Base-by-base conservation (phyloP, 345 rosid species). In the Reutealis trisperma region DNA sequence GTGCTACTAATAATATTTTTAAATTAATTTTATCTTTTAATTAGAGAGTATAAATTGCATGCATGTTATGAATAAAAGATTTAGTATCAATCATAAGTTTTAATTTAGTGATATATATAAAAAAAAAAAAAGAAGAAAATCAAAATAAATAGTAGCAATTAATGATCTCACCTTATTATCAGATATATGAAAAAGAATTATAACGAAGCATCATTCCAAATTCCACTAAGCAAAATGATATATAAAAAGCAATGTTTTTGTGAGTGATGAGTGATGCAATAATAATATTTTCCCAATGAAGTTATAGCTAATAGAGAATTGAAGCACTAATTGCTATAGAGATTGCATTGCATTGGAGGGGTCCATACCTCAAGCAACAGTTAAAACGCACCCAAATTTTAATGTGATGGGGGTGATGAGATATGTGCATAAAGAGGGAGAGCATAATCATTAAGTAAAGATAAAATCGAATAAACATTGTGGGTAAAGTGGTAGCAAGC, bases 401-500 rank as follows among this genome's bases (percentile, higher is more conserved):
- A 5, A 15, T 44, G 11, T 30, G 64, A 37, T 41, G 74, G 7
- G 51, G 51, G 5, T 34, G 51, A 62, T 42, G 74, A 62, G 59
- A 79, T 61, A 30, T 62, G 75, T 37, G 41, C 41, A 37, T 6
- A 37, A 70, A 68, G 47, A 64, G 62, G 34, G 60, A 58, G 77
- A 45, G 45, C 49, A n/a, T 25, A 12, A 75, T 80, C 45, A 75
- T 80, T 54, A n/a, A 32, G 27, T 8, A 2, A 13, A 27, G 72
- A 76, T 72, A 67, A 54, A 61, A 76, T 24, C 57, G 80, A 77
- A 77, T 72, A 76, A 59, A 58, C 16, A 60, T 15, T 76, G 71
- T 25, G 72, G 66, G 75, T 44, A 68, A 77, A 67, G 84, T 62
- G 24, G 78, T 47, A 73, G 37, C 84, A 63, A 59, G 4, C 21